These are phyloP conservation scores for Aspergillus fumigatus DNA, from an alignment of 2,329 filamentous ascomycete genomes.

Conservation along the genomic window DNA sequence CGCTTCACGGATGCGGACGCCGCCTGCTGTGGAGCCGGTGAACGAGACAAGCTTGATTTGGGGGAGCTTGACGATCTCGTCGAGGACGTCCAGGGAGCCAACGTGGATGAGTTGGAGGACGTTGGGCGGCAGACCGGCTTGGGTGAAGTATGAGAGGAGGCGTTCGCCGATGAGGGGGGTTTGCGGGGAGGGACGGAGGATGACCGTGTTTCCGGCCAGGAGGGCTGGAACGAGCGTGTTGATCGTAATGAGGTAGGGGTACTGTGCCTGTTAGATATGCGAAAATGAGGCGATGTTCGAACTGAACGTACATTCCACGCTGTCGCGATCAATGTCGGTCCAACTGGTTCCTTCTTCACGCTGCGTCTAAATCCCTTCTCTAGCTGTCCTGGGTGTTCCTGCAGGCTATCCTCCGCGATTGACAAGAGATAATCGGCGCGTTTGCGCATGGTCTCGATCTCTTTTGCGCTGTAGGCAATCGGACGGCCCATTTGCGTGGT, in stretches of 20 bases:
- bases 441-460: slow-evolving; percentile 76
- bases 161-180: slow-evolving; percentile 84
- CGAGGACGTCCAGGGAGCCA: slow-evolving; percentile 69
- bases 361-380: slow-evolving; percentile 85
- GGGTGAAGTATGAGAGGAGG: slow-evolving; percentile 66
- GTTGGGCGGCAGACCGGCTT: slow-evolving; percentile 73
- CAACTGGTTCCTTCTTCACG: slow-evolving; percentile 79
- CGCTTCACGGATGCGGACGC: slow-evolving; percentile 74
- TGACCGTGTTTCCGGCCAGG: slow-evolving; percentile 79
- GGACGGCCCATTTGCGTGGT: slow-evolving; percentile 90
- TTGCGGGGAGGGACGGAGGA: slow-evolving; percentile 87
- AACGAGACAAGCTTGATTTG: slow-evolving; percentile 78
- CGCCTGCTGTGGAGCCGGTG: slow-evolving; percentile 82
- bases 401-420: slow-evolving; percentile 70
- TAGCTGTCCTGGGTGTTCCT: slow-evolving; percentile 72
- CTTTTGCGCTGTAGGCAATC: slow-evolving; percentile 75
- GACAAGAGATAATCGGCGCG: slow-evolving; percentile 79
- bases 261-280: slow-evolving; percentile 49
- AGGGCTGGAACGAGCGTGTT: slow-evolving; percentile 88
- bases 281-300: not conserved
- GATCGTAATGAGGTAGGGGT: slow-evolving; percentile 84
- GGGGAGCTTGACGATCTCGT: slow-evolving; percentile 69
- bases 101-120: slow-evolving; percentile 87
- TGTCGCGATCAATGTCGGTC: slow-evolving; percentile 79
- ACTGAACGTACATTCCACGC: slow-evolving; percentile 76